phyloP scores from a whole-genome alignment of 2,329 filamentous ascomycete genomes.

The Ophiocordyceps polyrhachis-furcata region DNA sequence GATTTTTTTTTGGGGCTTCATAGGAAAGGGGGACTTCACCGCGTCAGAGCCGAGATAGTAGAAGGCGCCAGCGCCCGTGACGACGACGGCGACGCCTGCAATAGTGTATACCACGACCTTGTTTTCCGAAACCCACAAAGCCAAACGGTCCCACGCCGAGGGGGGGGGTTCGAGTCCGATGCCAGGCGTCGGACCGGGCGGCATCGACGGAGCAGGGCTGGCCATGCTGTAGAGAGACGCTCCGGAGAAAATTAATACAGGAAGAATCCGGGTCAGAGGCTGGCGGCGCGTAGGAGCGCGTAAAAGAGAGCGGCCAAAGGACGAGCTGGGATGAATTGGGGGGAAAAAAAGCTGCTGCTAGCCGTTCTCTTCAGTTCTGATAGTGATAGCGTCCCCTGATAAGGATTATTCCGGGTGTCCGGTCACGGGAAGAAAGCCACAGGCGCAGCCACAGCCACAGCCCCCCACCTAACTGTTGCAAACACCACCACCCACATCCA shows the following conservation, averaged over 20 bases:
- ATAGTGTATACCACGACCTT: slow-evolving; percentile 93
- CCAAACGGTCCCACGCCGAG: slow-evolving; percentile 75
- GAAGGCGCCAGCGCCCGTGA: slow-evolving; percentile 76
- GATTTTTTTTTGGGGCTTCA: background rate
- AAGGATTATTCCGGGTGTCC: background rate
- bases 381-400: background rate
- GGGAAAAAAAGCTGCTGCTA: background rate
- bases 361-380: background rate
- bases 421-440: background rate
- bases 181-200: slow-evolving; percentile 23
- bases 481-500: background rate
- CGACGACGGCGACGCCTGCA: slow-evolving; percentile 80
- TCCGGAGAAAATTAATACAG: slow-evolving; percentile 1
- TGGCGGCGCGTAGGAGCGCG: background rate
- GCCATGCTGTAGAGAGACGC: slow-evolving; percentile 16
- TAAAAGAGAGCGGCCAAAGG: background rate
- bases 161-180: slow-evolving; percentile 38
- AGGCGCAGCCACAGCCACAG: background rate
- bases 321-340: background rate
- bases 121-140: slow-evolving; percentile 85
- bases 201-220: slow-evolving; percentile 28
- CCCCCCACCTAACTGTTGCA: background rate
- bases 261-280: slow-evolving; percentile 6
- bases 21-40: slow-evolving; percentile 18
- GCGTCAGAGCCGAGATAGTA: slow-evolving; percentile 62